Conservation (phyloP, 345 rosid genomes). For the Erysimum cheiranthoides region DNA sequence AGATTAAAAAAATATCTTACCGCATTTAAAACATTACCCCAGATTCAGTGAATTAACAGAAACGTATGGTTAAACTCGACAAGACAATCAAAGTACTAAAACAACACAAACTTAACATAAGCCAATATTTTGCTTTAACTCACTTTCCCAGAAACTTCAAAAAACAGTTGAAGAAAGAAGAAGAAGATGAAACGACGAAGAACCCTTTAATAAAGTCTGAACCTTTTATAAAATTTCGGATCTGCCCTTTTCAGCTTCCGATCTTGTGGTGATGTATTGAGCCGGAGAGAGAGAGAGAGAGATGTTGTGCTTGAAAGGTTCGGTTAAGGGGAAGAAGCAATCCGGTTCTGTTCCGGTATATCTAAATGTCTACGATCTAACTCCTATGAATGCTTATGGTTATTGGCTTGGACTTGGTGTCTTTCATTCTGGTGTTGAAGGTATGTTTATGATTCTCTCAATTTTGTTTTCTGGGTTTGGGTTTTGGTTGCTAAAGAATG, state of each 20-base stretch:
- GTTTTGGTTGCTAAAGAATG: constrained; percentile 30
- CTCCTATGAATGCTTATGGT: constrained; percentile 92
- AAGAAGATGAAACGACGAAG: constrained; percentile 40
- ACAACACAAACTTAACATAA: constrained; percentile 7
- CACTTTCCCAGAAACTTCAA: constrained; percentile 43
- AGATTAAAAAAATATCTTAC: constrained; percentile 21
- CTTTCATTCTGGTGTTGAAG: constrained; percentile 98
- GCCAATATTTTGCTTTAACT: background rate
- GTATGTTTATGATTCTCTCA: constrained; percentile 39
- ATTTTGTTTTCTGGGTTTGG: constrained; percentile 26
- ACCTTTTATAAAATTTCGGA: constrained; percentile 31
- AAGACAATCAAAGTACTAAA: constrained; percentile 12
- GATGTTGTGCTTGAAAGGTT: constrained; percentile 68
- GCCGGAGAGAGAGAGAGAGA: background rate
- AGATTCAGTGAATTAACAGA: constrained; percentile 41
- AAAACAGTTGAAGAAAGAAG: background rate
- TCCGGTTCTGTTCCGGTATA: constrained; percentile 80
- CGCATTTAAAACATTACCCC: constrained; percentile 1
- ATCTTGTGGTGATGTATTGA: constrained; percentile 36
- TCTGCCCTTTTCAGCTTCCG: constrained; percentile 31
- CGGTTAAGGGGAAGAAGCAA: constrained; percentile 64
- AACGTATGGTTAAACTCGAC: constrained; percentile 31
- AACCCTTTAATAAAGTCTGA: constrained; percentile 13
- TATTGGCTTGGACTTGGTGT: constrained; percentile 97
- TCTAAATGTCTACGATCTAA: constrained; percentile 92